phyloP scores from a whole-genome alignment of 2,329 filamentous ascomycete species.

The Alternaria infectoria region DNA sequence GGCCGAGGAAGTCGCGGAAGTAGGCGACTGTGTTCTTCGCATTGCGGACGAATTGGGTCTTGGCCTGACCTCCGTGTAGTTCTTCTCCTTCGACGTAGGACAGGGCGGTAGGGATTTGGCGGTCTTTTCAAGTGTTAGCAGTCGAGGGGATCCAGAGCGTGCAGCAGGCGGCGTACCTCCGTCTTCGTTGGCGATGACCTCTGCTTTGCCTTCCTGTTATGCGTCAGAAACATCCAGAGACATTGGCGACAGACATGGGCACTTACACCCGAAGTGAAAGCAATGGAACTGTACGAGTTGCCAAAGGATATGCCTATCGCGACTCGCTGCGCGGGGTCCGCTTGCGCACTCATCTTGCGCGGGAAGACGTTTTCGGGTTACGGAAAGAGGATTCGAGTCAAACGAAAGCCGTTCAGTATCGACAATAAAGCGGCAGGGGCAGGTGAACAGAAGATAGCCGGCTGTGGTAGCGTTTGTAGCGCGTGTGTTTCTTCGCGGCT shows the following conservation, averaged over 20 bases:
- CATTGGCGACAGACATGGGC: not conserved
- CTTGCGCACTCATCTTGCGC: constrained; percentile 58
- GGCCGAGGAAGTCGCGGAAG: constrained; percentile 94
- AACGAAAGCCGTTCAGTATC: not conserved
- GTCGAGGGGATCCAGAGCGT: constrained; percentile 2
- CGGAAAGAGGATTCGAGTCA: not conserved
- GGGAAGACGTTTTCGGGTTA: constrained; percentile 6
- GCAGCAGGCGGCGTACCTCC: constrained; percentile 68
- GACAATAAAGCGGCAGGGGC: not conserved
- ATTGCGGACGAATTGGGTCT: constrained; percentile 91
- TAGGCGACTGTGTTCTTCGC: constrained; percentile 90
- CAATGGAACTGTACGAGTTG: constrained; percentile 98
- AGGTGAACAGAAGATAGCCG: not conserved
- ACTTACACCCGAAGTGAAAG: constrained; percentile 73
- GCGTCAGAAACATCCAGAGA: constrained; percentile 12
- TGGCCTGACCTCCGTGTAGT: constrained; percentile 95
- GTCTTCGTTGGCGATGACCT: constrained; percentile 99
- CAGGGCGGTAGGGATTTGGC: constrained; percentile 92
- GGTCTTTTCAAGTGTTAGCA: constrained; percentile 64
- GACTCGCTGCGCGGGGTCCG: constrained; percentile 60
- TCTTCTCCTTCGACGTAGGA: constrained; percentile 97
- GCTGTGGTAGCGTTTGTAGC: constrained; percentile 2
- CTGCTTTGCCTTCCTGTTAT: constrained; percentile 81
- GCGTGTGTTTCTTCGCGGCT: constrained; percentile 13
- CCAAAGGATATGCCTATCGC: constrained; percentile 97